A percentile compares a stretch with the other conserved stretches of the same genome.
Conservation (phyloP, 352 stramenopile species). For the Pythium biforme region DNA sequence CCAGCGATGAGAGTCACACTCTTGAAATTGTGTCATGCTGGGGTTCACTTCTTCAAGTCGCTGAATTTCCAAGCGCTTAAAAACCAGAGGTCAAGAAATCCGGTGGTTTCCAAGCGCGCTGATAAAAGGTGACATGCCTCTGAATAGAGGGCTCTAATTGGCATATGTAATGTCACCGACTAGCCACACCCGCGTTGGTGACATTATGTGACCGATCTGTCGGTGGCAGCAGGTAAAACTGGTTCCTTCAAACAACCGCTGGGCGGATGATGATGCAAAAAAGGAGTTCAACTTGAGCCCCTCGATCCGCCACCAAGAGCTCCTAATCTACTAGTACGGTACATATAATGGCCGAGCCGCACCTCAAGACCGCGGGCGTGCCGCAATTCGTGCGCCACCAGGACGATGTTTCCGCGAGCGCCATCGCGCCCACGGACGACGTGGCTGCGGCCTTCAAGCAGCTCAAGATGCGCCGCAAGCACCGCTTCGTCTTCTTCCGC, state of each 20-base stretch:
- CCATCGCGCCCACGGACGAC: slow-evolving; percentile 63
- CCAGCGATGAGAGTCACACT: not conserved
- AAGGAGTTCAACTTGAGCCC: not conserved
- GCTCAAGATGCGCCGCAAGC: slow-evolving; percentile 88
- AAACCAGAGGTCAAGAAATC: not conserved
- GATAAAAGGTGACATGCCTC: not conserved
- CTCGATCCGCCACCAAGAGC: not conserved
- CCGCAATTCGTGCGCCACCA: slow-evolving; percentile 72
- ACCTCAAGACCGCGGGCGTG: slow-evolving; percentile 86
- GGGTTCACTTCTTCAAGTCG: too few relatives aligned
- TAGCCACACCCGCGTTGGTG: not conserved
- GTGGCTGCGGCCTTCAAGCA: slow-evolving; percentile 76
- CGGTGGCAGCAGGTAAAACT: not conserved
- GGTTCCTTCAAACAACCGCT: slow-evolving; percentile 1
- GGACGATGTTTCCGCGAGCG: slow-evolving; percentile 65
- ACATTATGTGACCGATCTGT: not conserved
- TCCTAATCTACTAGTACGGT: too few relatives aligned
- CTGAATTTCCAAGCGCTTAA: not conserved
- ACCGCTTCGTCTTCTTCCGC: slow-evolving; percentile 82
- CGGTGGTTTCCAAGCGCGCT: not conserved
- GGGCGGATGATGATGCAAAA: not conserved
- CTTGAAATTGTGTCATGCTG: too few relatives aligned
- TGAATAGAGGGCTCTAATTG: not conserved
- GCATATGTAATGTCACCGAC: too few relatives aligned
- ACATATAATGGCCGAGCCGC: slow-evolving; percentile 83